Conservation (phyloP, 441 rosid genomes). For the Adansonia gregorii region DNA sequence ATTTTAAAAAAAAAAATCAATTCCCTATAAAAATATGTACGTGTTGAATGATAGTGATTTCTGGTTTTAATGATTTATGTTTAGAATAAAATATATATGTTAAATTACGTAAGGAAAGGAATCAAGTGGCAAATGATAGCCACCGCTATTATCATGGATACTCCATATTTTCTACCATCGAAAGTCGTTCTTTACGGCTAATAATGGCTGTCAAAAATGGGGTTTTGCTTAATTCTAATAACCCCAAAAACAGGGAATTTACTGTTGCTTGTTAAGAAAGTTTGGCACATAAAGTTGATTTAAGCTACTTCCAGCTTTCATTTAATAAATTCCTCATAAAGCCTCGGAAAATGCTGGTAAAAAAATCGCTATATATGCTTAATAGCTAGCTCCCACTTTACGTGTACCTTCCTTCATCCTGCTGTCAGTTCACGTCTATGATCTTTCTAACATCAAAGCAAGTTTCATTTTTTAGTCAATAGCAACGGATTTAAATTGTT, state of each 20-base stretch:
- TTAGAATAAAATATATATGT: neutral
- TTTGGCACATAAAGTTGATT: neutral
- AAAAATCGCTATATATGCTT: neutral
- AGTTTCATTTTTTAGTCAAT: neutral
- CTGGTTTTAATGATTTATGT: neutral
- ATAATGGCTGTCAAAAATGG: neutral
- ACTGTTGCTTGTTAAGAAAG: neutral
- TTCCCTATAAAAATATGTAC: too few species aligned
- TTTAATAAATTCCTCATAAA: neutral
- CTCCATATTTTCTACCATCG: neutral
- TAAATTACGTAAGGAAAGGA: conserved; percentile 1
- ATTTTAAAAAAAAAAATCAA: neutral
- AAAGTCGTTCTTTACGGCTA: neutral
- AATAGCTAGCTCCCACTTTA: neutral
- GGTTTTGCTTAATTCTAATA: neutral
- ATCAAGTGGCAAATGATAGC: neutral
- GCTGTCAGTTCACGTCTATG: neutral
- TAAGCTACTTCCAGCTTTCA: neutral
- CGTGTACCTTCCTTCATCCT: neutral
- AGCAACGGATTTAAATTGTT: too few species aligned
- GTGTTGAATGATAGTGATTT: too few species aligned
- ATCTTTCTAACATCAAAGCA: neutral
- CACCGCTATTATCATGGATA: neutral
- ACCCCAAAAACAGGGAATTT: neutral
- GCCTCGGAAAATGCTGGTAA: neutral